These are phyloP conservation scores for Claviceps sorghi DNA, from an alignment of 2,329 filamentous ascomycete genomes.

Conservation along the genomic window DNA sequence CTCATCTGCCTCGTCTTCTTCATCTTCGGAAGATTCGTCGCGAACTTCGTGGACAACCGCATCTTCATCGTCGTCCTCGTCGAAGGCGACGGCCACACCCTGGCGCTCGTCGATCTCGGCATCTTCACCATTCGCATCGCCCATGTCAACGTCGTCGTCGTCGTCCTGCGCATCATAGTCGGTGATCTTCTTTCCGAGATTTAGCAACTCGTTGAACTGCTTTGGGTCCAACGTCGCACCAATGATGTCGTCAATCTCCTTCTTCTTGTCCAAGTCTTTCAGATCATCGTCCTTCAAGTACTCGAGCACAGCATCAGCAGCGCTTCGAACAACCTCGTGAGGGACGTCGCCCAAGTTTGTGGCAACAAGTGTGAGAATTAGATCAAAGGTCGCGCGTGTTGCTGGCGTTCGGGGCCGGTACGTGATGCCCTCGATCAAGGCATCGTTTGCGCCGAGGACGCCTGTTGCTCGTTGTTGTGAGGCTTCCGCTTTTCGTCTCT, in stretches of 20 bases:
- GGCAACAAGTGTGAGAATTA: conserved; percentile 84
- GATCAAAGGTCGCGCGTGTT: conserved; percentile 83
- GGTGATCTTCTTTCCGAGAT: conserved; percentile 95
- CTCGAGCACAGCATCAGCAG: conserved; percentile 81
- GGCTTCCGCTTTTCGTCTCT: conserved; percentile 66
- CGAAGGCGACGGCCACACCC: conserved; percentile 94
- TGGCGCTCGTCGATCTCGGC: conserved; percentile 85
- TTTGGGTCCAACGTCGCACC: conserved; percentile 72
- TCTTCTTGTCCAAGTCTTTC: conserved; percentile 98
- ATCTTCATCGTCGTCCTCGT: conserved; percentile 74
- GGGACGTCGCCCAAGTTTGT: conserved; percentile 83
- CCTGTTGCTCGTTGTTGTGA: conserved; percentile 56
- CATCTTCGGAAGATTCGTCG: conserved; percentile 73
- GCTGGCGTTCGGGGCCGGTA: conserved; percentile 86
- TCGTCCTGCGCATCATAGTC: conserved; percentile 96
- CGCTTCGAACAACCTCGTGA: conserved; percentile 81
- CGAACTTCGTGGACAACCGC: conserved; percentile 72
- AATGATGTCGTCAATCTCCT: conserved; percentile 85
- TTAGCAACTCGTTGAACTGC: conserved; percentile 93
- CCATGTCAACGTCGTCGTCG: conserved; percentile 71
- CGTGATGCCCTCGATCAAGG: conserved; percentile 77
- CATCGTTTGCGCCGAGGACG: conserved; percentile 70
- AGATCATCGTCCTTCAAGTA: conserved; percentile 87
- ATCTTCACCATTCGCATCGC: conserved; percentile 45
- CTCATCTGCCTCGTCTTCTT: conserved; percentile 44